These are phyloP conservation scores for Vitis hybrid DNA, from an alignment of 177 flowering plant genomes.

Conservation along the genomic window DNA sequence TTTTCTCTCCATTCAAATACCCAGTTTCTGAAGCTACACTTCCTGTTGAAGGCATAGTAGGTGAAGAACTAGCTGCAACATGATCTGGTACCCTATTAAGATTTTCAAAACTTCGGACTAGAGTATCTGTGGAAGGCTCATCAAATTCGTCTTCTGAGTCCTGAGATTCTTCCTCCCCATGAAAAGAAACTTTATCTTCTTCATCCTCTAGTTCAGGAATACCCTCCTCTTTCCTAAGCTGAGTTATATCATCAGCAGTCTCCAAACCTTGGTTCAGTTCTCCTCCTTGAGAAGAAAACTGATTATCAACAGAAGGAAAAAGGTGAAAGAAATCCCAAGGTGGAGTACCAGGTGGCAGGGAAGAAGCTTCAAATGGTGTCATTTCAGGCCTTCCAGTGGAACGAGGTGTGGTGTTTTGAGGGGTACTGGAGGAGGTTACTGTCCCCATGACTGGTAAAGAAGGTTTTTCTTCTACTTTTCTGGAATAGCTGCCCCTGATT, in stretches of 20 bases:
- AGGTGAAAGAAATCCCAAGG: constrained; percentile 91
- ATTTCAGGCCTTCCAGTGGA: constrained; percentile 41
- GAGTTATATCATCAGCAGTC: constrained; percentile 36
- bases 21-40: constrained; percentile 40
- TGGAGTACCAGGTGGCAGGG: constrained; percentile 37
- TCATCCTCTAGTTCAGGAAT: constrained; percentile 63
- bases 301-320: constrained; percentile 51
- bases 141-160: constrained; percentile 87
- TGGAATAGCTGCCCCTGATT: constrained; percentile 44
- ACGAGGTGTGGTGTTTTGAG: constrained; percentile 40
- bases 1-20: constrained; percentile 41
- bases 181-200: constrained; percentile 40
- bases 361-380: constrained; percentile 38
- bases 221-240: constrained; percentile 58
- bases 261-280: constrained; percentile 37
- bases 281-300: constrained; percentile 49
- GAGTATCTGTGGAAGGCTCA: constrained; percentile 59
- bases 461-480: constrained; percentile 71
- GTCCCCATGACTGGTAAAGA: constrained; percentile 42
- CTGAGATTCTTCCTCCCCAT: constrained; percentile 34
- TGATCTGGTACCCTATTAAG: constrained; percentile 40
- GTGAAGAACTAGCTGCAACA: constrained; percentile 28
- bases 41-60: constrained; percentile 33
- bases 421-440: constrained; percentile 52
- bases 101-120: constrained; percentile 72